Evolutionary conservation across 192 early-diverging fungal genomes (phyloP).

Genomic region (Dispira simplex): DNA sequence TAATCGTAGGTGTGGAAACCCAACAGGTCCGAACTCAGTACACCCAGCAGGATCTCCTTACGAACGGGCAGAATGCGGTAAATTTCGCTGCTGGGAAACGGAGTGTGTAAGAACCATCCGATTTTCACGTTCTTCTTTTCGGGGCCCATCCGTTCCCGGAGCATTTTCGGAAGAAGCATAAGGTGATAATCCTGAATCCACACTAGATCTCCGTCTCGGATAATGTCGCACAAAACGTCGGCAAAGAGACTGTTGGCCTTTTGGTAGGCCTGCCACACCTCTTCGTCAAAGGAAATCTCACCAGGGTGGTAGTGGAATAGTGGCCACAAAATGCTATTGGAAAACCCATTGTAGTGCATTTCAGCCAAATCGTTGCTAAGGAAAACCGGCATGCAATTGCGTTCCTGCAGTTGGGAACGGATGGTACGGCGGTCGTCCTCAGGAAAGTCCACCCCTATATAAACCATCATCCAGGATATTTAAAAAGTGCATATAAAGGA

Average conservation of each 20-base stretch:
- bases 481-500: no score
- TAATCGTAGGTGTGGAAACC: constrained; percentile 99
- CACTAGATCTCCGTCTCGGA: constrained; percentile 77
- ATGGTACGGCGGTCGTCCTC: constrained; percentile 59
- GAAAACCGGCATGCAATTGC: constrained; percentile 89
- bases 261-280: constrained; percentile 91
- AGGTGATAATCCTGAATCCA: constrained; percentile 97
- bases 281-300: constrained; percentile 92
- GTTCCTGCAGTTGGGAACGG: constrained; percentile 51
- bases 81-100: constrained; percentile 93
- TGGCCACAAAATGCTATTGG: constrained; percentile 98
- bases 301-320: constrained; percentile 99
- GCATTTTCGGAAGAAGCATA: constrained; percentile 84
- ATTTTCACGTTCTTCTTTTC: constrained; percentile 70
- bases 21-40: constrained; percentile 81
- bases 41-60: constrained; percentile 82
- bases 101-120: constrained; percentile 97
- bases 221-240: constrained; percentile 67
- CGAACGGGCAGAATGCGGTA: constrained; percentile 94
- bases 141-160: constrained; percentile 49
- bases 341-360: constrained; percentile 97
- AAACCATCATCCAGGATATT: background rate
- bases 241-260: constrained; percentile 88
- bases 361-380: constrained; percentile 86
- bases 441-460: constrained; percentile 64